phyloP scores from a whole-genome alignment of 2,329 filamentous ascomycete genomes.

The Shiraia bambusicola region DNA sequence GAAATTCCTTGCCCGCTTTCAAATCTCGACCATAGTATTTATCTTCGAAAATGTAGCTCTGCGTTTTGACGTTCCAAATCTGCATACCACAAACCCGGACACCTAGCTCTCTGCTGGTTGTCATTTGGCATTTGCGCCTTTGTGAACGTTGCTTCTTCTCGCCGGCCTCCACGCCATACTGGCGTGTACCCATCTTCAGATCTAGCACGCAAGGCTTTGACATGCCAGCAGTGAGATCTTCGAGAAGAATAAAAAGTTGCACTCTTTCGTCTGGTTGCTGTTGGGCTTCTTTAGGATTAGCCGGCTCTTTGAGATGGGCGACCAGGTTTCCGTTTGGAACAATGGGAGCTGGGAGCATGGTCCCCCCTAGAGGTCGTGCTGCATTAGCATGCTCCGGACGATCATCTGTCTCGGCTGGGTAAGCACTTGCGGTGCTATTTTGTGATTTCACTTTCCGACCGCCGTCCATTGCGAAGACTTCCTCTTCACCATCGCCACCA shows the following conservation, averaged over 20 bases:
- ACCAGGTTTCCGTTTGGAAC: slow-evolving; percentile 15
- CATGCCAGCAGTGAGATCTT: slow-evolving; percentile 96
- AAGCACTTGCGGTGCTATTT: slow-evolving; percentile 7
- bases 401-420: slow-evolving; percentile 1
- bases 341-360: slow-evolving; percentile 39
- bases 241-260: slow-evolving; percentile 88
- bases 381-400: neutral
- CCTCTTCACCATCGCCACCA: slow-evolving; percentile 72
- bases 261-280: slow-evolving; percentile 63
- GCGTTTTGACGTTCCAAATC: slow-evolving; percentile 83
- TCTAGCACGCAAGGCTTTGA: slow-evolving; percentile 95
- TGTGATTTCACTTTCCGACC: slow-evolving; percentile 20
- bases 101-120: slow-evolving; percentile 86
- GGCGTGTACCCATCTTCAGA: slow-evolving; percentile 96
- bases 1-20: slow-evolving; percentile 85
- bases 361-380: slow-evolving; percentile 16
- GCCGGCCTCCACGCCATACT: slow-evolving; percentile 89
- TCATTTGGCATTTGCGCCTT: slow-evolving; percentile 85
- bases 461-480: slow-evolving; percentile 69
- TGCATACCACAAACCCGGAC: slow-evolving; percentile 95
- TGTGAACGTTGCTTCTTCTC: slow-evolving; percentile 94
- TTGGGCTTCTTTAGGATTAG: slow-evolving; percentile 49
- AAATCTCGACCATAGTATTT: slow-evolving; percentile 94
- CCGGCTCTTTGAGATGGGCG: slow-evolving; percentile 19
- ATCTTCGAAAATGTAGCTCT: slow-evolving; percentile 92